Evolutionary conservation across 495 filamentous ascomycete genomes (phyloP).

Genomic region (Annulohypoxylon moriforme): DNA sequence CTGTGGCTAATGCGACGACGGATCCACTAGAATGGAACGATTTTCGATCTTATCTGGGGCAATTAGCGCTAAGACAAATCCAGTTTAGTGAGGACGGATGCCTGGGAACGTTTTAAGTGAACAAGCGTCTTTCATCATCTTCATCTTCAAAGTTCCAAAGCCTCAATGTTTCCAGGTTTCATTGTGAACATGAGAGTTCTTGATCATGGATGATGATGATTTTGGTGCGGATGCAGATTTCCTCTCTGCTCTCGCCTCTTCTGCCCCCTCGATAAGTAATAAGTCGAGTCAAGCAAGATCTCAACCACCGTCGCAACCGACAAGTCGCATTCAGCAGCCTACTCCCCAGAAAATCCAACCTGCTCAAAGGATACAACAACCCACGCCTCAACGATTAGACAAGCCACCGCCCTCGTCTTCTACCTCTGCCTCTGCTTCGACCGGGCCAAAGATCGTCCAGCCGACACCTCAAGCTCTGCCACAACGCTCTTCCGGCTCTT

Average conservation of each 20-base stretch:
- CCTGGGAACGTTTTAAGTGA: neutral
- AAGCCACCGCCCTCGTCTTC: slow-evolving; percentile 50
- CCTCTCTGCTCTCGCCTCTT: slow-evolving; percentile 63
- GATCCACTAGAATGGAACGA: neutral
- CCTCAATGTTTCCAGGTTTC: neutral
- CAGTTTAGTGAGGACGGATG: slow-evolving; percentile 16
- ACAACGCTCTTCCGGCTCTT: slow-evolving; percentile 72
- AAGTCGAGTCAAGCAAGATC: slow-evolving; percentile 33
- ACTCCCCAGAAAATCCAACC: slow-evolving; percentile 51
- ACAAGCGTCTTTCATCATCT: neutral
- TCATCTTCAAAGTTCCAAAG: neutral
- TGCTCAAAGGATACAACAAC: slow-evolving; percentile 55
- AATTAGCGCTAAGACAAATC: slow-evolving; percentile 15
- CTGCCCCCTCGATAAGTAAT: slow-evolving; percentile 40
- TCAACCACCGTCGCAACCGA: slow-evolving; percentile 44
- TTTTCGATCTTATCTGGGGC: neutral
- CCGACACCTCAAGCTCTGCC: slow-evolving; percentile 87
- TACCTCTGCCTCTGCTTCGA: slow-evolving; percentile 12
- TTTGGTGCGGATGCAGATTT: slow-evolving; percentile 71
- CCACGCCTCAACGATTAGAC: slow-evolving; percentile 58
- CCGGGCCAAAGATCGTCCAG: slow-evolving; percentile 73
- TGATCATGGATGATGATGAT: slow-evolving; percentile 66
- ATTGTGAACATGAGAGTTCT: neutral
- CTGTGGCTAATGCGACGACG: slow-evolving; percentile 1
- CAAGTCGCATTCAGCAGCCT: slow-evolving; percentile 50